Base-by-base conservation (phyloP, 1,284 basidiomycete genomes). In the Phlebopus sp. region DNA sequence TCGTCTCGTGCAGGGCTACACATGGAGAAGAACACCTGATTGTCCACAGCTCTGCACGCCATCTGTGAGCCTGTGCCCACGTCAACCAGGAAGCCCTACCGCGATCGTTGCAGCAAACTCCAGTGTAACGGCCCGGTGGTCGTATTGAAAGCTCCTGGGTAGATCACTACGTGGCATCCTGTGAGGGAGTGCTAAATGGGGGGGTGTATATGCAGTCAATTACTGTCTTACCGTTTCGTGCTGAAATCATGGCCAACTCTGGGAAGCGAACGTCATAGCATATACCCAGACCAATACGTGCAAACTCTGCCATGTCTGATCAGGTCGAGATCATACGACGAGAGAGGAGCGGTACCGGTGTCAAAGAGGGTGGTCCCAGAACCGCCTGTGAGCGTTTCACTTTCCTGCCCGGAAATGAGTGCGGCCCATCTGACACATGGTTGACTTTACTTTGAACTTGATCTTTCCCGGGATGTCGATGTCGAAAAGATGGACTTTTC, bases 401-500 rank as follows among this genome's bases (percentile, higher is more conserved):
- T 97, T 74, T 99, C 97, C 87, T 97, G 60, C 21, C n/a, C 32
- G 41, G 49, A 38, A 48, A 48, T 46, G 32, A 38, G 44, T 18
- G 23, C 25, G 41, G 27, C 27, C 21, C 21, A 17, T 19, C 32
- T 10, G 4, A 11, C 44, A 31, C 23, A 25, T n/a, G 21, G 30
- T 32, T n/a, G n/a, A 8, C 54, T 71, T 53, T 47, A 89, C 93
- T 75, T 96, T 96, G 82, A 99, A 99, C 4, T 74, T 93, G 69
- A 99, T 97, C 67, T 92, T 88, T 15, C 96, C 96, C 0, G 94
- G 94, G 47, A 98, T 96, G 64, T 99, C 92, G 53, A 99, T 98
- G 67, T 99, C 96, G 64, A 99, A 99, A 8, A 99, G 74, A 64
- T 99, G 97, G 1, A 99, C 81, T 69, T 99, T 98, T 46, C 96